Evolutionary conservation across 495 filamentous ascomycete species (phyloP).

Genomic region (Parathielavia appendiculata): DNA sequence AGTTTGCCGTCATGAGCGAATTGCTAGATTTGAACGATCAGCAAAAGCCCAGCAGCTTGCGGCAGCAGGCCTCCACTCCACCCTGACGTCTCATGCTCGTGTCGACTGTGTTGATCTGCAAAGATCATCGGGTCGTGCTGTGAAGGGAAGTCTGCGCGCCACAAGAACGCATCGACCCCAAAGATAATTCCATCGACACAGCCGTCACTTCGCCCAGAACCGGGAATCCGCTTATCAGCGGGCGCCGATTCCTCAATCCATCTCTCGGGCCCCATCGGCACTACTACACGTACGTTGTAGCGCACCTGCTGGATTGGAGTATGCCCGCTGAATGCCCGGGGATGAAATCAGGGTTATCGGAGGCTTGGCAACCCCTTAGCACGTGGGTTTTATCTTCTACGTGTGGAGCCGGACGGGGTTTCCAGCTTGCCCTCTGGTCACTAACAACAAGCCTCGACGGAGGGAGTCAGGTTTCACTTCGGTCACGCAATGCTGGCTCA

Average conservation of each 20-base stretch:
- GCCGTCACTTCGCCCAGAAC: not conserved
- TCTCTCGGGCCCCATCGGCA: no score
- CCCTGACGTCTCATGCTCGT: constrained; percentile 1
- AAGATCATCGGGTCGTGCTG: not conserved
- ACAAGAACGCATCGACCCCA: not conserved
- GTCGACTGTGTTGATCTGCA: not conserved
- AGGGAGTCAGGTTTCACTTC: no score
- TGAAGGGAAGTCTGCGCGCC: no score
- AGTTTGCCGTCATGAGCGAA: not conserved
- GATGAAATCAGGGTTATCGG: no score
- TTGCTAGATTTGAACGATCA: not conserved
- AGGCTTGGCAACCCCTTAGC: no score
- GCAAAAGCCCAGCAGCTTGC: not conserved
- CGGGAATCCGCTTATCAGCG: constrained; percentile 2
- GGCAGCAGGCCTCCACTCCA: constrained; percentile 1
- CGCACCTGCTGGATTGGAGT: not conserved
- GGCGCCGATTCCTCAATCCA: not conserved
- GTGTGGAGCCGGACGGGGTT: no score
- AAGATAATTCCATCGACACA: not conserved
- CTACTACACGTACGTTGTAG: no score
- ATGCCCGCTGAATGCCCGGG: no score
- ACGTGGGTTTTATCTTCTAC: no score
- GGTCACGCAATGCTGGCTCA: no score
- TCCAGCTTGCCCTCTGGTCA: no score
- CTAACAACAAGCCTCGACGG: no score